Percentiles rank a stretch among this genome's conserved stretches.
Conservation (phyloP, 148 eudicot species). For the Rhododendron vialii region DNA sequence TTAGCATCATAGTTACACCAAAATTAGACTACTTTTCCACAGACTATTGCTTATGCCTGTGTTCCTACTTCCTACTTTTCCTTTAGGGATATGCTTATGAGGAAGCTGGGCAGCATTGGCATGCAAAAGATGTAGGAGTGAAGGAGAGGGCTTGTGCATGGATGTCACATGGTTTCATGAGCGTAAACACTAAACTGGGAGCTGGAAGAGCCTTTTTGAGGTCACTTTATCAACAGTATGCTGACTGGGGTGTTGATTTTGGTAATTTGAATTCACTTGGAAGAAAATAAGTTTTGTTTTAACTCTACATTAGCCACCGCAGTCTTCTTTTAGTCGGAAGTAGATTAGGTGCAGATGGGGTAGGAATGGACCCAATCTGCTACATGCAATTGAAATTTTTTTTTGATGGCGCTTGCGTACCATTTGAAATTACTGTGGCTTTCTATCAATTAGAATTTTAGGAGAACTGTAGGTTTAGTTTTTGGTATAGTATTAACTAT, state of each 20-base stretch:
- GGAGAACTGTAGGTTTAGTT: not conserved
- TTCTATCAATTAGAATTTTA: not conserved
- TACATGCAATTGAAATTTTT: not conserved
- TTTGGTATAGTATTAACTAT: not conserved
- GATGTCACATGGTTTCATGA: slow-evolving; percentile 96
- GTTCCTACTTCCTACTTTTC: not conserved
- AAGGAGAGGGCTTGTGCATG: slow-evolving; percentile 75
- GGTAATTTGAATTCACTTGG: slow-evolving; percentile 36
- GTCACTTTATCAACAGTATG: slow-evolving; percentile 88
- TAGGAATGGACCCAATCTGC: not conserved
- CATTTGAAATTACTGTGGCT: not conserved
- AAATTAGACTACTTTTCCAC: not conserved
- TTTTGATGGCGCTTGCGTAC: not conserved
- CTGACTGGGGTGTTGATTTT: slow-evolving; percentile 95
- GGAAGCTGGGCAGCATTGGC: slow-evolving; percentile 65
- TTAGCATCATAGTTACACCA: not conserved
- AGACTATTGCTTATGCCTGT: not conserved
- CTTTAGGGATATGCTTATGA: slow-evolving; percentile 64
- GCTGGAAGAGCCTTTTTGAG: slow-evolving; percentile 95
- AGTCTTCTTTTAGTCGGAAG: not conserved
- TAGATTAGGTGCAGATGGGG: not conserved
- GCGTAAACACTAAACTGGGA: slow-evolving; percentile 66
- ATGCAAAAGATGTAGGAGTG: slow-evolving; percentile 73
- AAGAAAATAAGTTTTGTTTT: not conserved
- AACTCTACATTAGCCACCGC: not conserved